Percentiles rank a stretch among this genome's conserved stretches.
These are phyloP conservation scores for Plantago rigida DNA, from an alignment of 305 asterid genomes.

Conservation along the genomic window DNA sequence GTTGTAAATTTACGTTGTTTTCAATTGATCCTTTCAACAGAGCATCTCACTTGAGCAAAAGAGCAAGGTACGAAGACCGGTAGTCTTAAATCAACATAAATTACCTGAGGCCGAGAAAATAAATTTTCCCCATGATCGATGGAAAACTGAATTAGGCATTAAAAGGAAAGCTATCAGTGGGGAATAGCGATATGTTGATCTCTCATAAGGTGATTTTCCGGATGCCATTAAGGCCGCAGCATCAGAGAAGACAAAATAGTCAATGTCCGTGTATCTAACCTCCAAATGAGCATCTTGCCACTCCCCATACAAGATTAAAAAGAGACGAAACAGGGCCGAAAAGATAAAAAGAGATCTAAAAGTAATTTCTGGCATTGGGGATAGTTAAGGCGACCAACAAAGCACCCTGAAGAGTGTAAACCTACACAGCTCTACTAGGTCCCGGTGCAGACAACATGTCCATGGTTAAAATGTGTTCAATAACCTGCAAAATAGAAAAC, in stretches of 20 bases:
- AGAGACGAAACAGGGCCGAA: slow-evolving; percentile 59
- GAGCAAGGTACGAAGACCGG: no score
- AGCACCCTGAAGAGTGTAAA: no score
- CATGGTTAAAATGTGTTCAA: no score
- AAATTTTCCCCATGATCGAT: slow-evolving; percentile 78
- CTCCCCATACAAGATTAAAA: slow-evolving; percentile 67
- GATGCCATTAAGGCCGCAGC: slow-evolving; percentile 69
- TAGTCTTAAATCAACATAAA: background rate
- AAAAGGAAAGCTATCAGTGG: slow-evolving; percentile 71
- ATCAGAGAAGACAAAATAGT: slow-evolving; percentile 81
- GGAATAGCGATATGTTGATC: slow-evolving; percentile 85
- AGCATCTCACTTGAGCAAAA: no score
- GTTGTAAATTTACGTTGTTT: no score
- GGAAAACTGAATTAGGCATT: slow-evolving; percentile 66
- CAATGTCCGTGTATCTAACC: slow-evolving; percentile 82
- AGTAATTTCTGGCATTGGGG: slow-evolving; percentile 40
- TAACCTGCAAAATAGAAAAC: no score
- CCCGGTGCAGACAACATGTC: no score
- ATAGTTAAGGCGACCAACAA: no score
- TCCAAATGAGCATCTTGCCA: slow-evolving; percentile 91
- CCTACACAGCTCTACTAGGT: no score
- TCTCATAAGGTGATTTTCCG: slow-evolving; percentile 67
- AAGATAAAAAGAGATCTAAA: slow-evolving; percentile 43
- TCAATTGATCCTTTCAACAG: no score
- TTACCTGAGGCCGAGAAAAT: slow-evolving; percentile 70